These are phyloP conservation scores for Pontederia paniculata DNA, from an alignment of 176 grass and related monocot genomes.

Conservation along the genomic window DNA sequence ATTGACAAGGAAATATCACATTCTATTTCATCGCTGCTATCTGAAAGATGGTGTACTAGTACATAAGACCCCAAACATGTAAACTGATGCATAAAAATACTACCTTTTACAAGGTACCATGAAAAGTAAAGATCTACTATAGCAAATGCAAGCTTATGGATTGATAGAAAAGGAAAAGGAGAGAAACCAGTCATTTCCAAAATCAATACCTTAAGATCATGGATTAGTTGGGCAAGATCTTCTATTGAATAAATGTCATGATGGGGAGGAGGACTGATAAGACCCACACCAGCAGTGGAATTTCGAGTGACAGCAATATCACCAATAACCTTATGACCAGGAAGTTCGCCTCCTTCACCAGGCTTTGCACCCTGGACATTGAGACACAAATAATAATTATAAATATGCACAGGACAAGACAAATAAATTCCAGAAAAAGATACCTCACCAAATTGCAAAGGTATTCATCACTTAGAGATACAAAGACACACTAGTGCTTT, in stretches of 20 bases:
- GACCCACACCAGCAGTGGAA: conserved; percentile 91
- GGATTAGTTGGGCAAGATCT: conserved; percentile 97
- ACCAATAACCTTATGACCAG: conserved; percentile 96
- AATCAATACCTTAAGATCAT: conserved; percentile 78
- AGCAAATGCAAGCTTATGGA: no score
- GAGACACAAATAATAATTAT: conserved; percentile 14
- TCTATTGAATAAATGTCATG: conserved; percentile 99
- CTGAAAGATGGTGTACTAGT: no score
- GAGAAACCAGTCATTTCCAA: no score
- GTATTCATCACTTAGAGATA: background rate
- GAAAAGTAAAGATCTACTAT: no score
- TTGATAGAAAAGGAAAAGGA: no score
- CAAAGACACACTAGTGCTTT: background rate
- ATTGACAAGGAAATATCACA: background rate
- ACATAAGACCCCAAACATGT: no score
- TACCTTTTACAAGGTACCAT: no score
- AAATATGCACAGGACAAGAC: background rate
- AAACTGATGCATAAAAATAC: no score
- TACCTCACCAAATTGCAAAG: background rate
- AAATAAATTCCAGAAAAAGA: background rate
- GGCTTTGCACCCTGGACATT: conserved; percentile 83
- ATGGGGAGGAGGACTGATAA: conserved; percentile 94
- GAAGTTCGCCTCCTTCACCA: conserved; percentile 97
- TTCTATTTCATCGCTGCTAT: no score
- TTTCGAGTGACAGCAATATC: conserved; percentile 93